Percentiles rank a stretch among this genome's conserved stretches.
Evolutionary conservation across 192 early-diverging fungal genomes (phyloP).

Genomic region (Rhizophagus sp.): DNA sequence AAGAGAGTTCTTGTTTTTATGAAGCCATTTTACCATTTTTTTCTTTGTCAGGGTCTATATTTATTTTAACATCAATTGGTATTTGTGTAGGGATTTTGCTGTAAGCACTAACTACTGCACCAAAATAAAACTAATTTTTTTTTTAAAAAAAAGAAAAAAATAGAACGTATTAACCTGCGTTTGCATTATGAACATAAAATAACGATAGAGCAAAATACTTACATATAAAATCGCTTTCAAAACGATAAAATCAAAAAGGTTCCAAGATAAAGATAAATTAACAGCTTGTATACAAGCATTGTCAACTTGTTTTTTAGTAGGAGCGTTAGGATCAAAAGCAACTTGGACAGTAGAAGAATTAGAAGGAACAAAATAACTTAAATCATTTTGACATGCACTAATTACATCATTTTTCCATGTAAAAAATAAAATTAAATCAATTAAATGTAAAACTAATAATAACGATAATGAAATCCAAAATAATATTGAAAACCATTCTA

Average conservation of each 20-base stretch:
- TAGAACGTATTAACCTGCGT: too few relatives aligned
- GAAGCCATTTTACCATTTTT: neutral
- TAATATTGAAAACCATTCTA: neutral
- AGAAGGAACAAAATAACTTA: conserved; percentile 2
- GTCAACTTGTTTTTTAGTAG: neutral
- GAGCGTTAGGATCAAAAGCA: conserved; percentile 3
- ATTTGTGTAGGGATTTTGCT: too few relatives aligned
- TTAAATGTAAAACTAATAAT: conserved; percentile 3
- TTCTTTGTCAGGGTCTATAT: neutral
- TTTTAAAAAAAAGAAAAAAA: too few relatives aligned
- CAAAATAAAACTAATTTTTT: too few relatives aligned
- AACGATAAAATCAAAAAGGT: neutral
- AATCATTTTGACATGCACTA: neutral
- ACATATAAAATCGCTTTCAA: neutral
- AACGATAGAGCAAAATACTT: neutral
- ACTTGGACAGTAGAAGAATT: conserved; percentile 9
- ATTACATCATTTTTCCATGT: conserved; percentile 1
- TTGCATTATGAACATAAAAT: too few relatives aligned
- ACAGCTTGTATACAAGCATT: neutral
- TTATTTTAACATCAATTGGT: neutral
- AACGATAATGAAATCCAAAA: neutral
- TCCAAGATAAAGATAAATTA: neutral
- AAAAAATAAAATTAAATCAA: conserved; percentile 1
- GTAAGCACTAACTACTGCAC: too few relatives aligned
- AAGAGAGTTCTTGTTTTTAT: too few relatives aligned